Evolutionary conservation across 78 protist genomes (phyloP).

Genomic region (Dictyostelium capitatum): DNA sequence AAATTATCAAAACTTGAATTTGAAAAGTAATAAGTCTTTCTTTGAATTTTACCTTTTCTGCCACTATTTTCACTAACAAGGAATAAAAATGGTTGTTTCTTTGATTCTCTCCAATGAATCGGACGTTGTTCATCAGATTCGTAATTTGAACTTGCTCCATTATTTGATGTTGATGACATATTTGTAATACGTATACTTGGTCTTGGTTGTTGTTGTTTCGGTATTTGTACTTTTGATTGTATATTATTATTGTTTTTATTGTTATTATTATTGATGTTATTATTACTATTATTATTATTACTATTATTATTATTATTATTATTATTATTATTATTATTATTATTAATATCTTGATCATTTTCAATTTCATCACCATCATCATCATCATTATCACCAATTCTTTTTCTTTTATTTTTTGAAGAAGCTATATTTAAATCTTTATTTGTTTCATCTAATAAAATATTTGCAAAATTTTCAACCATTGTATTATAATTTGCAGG

Average conservation of each 20-base stretch:
- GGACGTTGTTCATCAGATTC: not conserved
- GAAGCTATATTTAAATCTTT: not conserved
- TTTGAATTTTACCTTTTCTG: slow-evolving; percentile 23
- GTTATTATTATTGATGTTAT: not conserved
- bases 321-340: not conserved
- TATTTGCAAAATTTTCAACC: slow-evolving; percentile 49
- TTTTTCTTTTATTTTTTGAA: slow-evolving; percentile 7
- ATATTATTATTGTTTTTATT: not conserved
- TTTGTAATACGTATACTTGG: not conserved
- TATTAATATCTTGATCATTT: not conserved
- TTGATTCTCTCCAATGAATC: slow-evolving; percentile 29
- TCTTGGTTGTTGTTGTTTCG: not conserved
- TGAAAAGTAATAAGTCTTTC: slow-evolving; percentile 23
- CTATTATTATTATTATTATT: not conserved
- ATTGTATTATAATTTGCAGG: not conserved
- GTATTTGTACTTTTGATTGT: not conserved
- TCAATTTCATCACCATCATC: not conserved
- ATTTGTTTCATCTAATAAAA: slow-evolving; percentile 4
- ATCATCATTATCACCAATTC: not conserved
- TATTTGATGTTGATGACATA: not conserved
- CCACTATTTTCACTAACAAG: slow-evolving; percentile 32
- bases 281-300: no score
- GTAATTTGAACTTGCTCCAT: not conserved
- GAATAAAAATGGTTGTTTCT: slow-evolving; percentile 69
- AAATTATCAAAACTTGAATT: slow-evolving; percentile 58